Evolutionary conservation across 352 stramenopile genomes (phyloP), one percentile per base, ranked within the genome.

Genomic region (Globisporangium takayamanum): DNA sequence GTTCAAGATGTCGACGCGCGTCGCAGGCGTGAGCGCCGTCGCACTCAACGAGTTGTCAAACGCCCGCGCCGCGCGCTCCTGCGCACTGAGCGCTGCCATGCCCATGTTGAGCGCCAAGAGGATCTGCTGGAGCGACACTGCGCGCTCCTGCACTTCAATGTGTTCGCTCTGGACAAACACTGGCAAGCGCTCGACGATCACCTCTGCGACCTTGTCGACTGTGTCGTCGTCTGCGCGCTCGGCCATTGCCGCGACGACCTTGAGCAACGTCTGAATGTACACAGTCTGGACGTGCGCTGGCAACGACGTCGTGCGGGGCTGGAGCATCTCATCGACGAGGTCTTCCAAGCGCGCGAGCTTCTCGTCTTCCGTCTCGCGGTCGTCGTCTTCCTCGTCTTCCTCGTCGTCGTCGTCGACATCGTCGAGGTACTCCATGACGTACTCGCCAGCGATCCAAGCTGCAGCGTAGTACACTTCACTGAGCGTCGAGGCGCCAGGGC

Each of bases 391-490:
- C 7, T 85, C 71, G 0, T 95, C 78, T 0, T 95, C 87, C 0
- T 88, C 81, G 15, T 91, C 82, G 3, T 86, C 70, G 6, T 92
- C 74, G 16, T 85, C 69, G 25, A 92, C 68, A 60, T 95, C 84
- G 56, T 97, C 88, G 25, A 93, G 64, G 62, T 89, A 94, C 62
- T 98, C 84, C 55, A 93, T 84, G 25, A 95, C 76, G 42, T 99
- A 99, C 75, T 99, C 97, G 48, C 97, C 97, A 0, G 97, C 91
- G 72, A 99, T 98, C 94, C 95, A 99, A 25, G 95, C 95, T 12
- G 96, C 91, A 3, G 96, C 96, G 58, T 89, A 95, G 48, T 98
- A 87, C 36, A 99, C 92, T 63, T 99, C 86, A 26, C 87, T 85
- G 42, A 99, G 80, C 18, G 94, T 96, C 26, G 85, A 67, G 25